phyloP scores from a whole-genome alignment of 1,284 basidiomycete species.

The Tylopilus sp. region DNA sequence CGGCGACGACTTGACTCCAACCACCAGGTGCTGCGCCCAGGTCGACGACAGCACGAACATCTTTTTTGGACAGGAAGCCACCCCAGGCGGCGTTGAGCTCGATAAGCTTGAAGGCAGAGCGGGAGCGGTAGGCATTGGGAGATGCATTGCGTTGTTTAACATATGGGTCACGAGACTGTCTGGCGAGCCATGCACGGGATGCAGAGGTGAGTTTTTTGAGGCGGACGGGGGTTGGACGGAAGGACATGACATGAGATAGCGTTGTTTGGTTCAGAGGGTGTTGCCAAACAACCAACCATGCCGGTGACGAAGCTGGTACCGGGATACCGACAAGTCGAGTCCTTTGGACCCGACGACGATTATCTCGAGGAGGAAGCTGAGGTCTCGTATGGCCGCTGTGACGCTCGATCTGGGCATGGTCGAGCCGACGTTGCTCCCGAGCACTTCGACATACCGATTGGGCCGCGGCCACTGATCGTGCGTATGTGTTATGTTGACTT shows the following conservation, averaged over 20 bases:
- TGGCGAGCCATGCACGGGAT: constrained; percentile 66
- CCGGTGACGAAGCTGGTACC: constrained; percentile 47
- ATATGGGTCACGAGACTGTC: constrained; percentile 76
- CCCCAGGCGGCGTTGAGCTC: constrained; percentile 71
- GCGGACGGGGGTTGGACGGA: constrained; percentile 43
- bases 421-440: constrained; percentile 80
- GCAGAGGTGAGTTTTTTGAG: constrained; percentile 47
- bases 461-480: too few relatives aligned
- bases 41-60: constrained; percentile 77
- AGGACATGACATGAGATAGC: constrained; percentile 31
- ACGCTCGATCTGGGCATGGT: constrained; percentile 77
- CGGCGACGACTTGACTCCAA: constrained; percentile 87
- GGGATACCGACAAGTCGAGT: constrained; percentile 71
- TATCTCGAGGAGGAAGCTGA: constrained; percentile 73
- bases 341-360: constrained; percentile 68
- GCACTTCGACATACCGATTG: constrained; percentile 72
- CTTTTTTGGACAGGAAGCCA: constrained; percentile 61
- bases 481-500: constrained; percentile 38
- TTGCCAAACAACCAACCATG: constrained; percentile 31
- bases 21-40: constrained; percentile 91
- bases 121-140: constrained; percentile 71
- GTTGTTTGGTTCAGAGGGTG: constrained; percentile 36
- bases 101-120: constrained; percentile 88
- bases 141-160: constrained; percentile 66
- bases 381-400: constrained; percentile 71